Evolutionary conservation across 768 basidiomycete species (phyloP), one percentile per base, ranked within the genome.

Genomic region (Rhodosporidiobolus sp.): DNA sequence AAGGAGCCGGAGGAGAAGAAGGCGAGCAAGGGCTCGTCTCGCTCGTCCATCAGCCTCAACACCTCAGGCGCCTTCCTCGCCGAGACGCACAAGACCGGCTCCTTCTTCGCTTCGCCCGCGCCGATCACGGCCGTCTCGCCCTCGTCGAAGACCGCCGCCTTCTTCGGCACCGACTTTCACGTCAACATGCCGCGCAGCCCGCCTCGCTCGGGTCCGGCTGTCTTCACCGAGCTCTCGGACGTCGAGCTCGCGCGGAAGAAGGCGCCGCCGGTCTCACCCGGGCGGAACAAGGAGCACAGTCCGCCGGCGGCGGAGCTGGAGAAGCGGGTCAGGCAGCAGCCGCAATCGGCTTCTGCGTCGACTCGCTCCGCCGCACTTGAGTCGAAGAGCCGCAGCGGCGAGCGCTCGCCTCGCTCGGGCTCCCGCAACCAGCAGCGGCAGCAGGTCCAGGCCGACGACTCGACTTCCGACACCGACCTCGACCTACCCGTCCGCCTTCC

Each of bases 201-300:
- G 6, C 66, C 71, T 28, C 71, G 71, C 0, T 17, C 43, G 0
- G 71, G 65, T 11, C 55, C 43, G 1, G 65, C 61, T 0, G 14
- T 34, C 61, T 59, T 72, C 61, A 58, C 48, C 20, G 70, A 72
- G 54, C 48, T 72, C 30, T 67, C 70, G 7, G 65, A 67, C 30
- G 60, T 26, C 46, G 70, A 71, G 8, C 1, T 28, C 49, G 22
- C n/a, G 24, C 35, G 22, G 46, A 65, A 55, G 43, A 30, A 32
- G 49, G 12, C 11, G 12, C 17, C 32, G 38, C n/a, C n/a, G n/a
- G n/a, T n/a, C n/a, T n/a, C n/a, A 5, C 58, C 30, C 48, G 1
- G 6, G 7, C 32, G 24, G 43, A 34, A 43, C 38, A 14, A 43
- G 38, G 38, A 43, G 38, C 8, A 43, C 38, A n/a, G 38, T 14